Base-by-base conservation (phyloP, 2,329 filamentous ascomycete species). In the Dactylonectria macrodidyma region DNA sequence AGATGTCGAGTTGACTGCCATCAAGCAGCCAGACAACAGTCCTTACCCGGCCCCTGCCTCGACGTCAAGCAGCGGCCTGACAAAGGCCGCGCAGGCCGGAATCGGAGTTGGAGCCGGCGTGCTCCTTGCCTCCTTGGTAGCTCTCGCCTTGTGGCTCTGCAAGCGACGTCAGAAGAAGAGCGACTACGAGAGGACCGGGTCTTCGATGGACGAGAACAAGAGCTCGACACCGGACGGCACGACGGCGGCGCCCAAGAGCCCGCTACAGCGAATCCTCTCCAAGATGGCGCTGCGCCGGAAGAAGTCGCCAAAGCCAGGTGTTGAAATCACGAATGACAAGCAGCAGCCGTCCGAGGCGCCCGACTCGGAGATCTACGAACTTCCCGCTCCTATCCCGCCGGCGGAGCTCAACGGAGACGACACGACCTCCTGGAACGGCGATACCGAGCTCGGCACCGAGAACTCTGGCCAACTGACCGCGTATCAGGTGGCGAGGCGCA, bases 401-500 rank as follows among this genome's bases (percentile, higher is more conserved):
- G 84, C 81, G 5, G 88, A 89, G 73, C 79, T 89, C 48, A 85
- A 88, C 50, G 84, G 81, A 61, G 80, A 78, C 11, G 80, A 84
- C 55, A 78, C 77, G 10, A 75, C 76, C 54, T 83, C 79, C 5
- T 75, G 79, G 50, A 76, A 81, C 14, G 80, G 79, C 12, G 82
- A 83, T 1, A 82, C 81, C 0, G 82, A 84, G 46, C 70, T 85
- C 6, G 82, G 81, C 1, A 82, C 80, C 1, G 80, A 83, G 26
- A 81, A 81, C 36, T 79, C 80, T 0, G 78, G 81, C 3, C 78
- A 78, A 22, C 65, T 85, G 41, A 85, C 81, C 48, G 80, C 84
- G 1, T 90, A 90, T 67, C 87, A 90, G 65, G 71, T 83, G 12
- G 85, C 85, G 0, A 80, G 84, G 66, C 81, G 82, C 64, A 89